These are phyloP conservation scores for Lodderomyces margitis DNA, from an alignment of 1,139 yeast genomes.

Conservation along the genomic window DNA sequence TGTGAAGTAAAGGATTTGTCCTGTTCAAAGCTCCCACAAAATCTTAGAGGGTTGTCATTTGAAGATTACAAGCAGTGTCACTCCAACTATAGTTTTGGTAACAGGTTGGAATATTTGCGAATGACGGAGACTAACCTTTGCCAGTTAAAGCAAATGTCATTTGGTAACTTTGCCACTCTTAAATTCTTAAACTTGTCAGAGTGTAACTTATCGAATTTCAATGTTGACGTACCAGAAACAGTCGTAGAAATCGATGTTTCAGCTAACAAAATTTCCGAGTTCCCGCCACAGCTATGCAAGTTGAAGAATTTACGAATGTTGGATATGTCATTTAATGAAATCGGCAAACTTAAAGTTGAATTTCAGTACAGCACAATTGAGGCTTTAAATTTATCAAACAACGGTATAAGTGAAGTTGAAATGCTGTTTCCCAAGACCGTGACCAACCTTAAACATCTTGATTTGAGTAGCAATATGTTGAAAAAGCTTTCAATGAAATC, in stretches of 20 bases:
- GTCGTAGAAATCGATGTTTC: neutral
- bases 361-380: conserved; percentile 1
- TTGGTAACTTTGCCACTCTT: neutral
- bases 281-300: neutral
- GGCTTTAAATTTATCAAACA: neutral
- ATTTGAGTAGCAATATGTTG: neutral
- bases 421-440: neutral
- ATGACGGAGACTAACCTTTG: neutral
- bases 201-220: neutral
- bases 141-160: neutral
- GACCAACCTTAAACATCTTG: neutral
- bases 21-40: neutral
- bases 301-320: neutral
- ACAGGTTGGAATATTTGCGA: neutral
- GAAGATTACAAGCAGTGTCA: neutral
- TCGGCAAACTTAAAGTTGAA: neutral
- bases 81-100: neutral
- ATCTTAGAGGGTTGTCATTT: neutral
- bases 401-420: neutral
- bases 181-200: neutral
- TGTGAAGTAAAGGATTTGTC: neutral
- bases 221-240: neutral
- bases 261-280: neutral
- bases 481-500: neutral
- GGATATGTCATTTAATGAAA: neutral